Percentiles rank a stretch among this genome's conserved stretches.
phyloP scores from a whole-genome alignment of 768 basidiomycete genomes.

The Tricholoma terreum region DNA sequence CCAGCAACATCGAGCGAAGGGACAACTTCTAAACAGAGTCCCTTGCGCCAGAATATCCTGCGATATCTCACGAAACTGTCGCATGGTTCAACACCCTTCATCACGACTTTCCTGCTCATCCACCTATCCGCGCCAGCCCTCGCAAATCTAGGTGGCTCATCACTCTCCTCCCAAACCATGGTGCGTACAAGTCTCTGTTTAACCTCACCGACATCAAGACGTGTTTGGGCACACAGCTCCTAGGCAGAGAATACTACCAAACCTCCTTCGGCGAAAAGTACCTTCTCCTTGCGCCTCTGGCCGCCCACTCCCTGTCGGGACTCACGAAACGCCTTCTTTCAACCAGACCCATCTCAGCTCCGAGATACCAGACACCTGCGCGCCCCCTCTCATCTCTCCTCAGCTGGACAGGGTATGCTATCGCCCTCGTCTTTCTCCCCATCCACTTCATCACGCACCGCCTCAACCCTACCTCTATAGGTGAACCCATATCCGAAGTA shows the following conservation, averaged over 20 bases:
- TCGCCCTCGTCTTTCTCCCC: slow-evolving; percentile 55
- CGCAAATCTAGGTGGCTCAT: slow-evolving; percentile 69
- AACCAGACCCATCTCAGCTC: background rate
- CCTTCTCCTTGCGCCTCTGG: slow-evolving; percentile 66
- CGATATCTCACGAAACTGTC: slow-evolving; percentile 50
- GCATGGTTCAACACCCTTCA: slow-evolving; percentile 73
- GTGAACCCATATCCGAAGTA: slow-evolving; percentile 51
- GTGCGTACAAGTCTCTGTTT: slow-evolving; percentile 36
- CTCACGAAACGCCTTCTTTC: slow-evolving; percentile 56
- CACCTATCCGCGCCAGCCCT: slow-evolving; percentile 74
- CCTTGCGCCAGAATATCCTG: slow-evolving; percentile 14
- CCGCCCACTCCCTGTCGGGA: slow-evolving; percentile 58
- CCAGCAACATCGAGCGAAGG: background rate
- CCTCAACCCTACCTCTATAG: slow-evolving; percentile 43
- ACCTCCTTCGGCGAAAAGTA: slow-evolving; percentile 63
- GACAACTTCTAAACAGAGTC: background rate
- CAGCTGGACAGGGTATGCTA: slow-evolving; percentile 61
- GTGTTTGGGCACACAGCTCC: slow-evolving; percentile 45
- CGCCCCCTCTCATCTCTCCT: slow-evolving; percentile 42
- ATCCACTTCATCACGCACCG: slow-evolving; percentile 73
- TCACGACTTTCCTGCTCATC: slow-evolving; percentile 72
- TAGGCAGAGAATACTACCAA: slow-evolving; percentile 87
- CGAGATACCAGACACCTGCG: slow-evolving; percentile 25
- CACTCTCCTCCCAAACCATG: slow-evolving; percentile 69
- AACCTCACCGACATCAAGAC: background rate